Evolutionary conservation across 768 basidiomycete species (phyloP), one percentile per base, ranked within the genome.

Genomic region (Gyrodon lividus): DNA sequence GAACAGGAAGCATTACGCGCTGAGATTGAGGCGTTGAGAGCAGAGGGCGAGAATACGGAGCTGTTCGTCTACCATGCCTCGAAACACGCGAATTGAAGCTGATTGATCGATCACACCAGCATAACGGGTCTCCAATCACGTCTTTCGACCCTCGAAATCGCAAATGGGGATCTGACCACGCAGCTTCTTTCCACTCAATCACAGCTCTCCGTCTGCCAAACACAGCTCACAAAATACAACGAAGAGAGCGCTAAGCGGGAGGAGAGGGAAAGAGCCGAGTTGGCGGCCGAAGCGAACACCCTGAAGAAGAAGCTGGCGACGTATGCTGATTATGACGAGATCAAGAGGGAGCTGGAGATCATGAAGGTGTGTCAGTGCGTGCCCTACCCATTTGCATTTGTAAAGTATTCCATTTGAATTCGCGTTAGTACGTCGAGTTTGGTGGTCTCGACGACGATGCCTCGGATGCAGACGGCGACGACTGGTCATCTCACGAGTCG

Each of bases 261-360:
- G 28, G 55, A 44, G 35, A 63, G 52, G 38, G 65, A 59, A 24
- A 55, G 24, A 13, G 30, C 37, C 13, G 54, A 67, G 26, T 50
- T 90, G 83, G 70, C 66, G 4, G 66, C 66, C 3, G 94, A 97
- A 69, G 73, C 87, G 5, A 86, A 87, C 14, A 77, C 77, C 43
- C 74, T 95, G 2, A 84, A 80, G 64, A 70, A 73, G 30, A 84
- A 84, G 57, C 72, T 98, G 33, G 83, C 81, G 60, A 82, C 81
- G 57, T 90, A 87, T 54, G 68, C 68, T 14, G 93, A 99, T 68
- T 98, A 99, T 61, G 96, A 98, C 62, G 95, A 98, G 72, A 84
- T 98, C 64, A 98, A 98, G 74, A 86, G 97, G 23, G 97, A 99
- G 67, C 78, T 99, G 24, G 94, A 94, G 64, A 98, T 99, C 57